Evolutionary conservation across 2,329 filamentous ascomycete genomes (phyloP).

Genomic region (Aspergillus terreus): DNA sequence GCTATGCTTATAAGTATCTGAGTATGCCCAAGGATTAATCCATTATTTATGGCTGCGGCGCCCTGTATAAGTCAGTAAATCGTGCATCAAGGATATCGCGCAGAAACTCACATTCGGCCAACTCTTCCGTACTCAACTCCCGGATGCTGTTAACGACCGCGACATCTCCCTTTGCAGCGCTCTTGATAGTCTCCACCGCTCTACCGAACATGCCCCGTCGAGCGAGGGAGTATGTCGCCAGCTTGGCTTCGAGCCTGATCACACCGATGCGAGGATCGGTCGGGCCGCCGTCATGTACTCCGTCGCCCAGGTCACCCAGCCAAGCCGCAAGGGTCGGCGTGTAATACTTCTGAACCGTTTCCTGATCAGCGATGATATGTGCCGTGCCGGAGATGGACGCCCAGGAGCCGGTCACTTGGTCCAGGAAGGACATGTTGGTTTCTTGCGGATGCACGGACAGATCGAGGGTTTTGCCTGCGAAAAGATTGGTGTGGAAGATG

Average conservation of each 20-base stretch:
- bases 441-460: constrained; percentile 67
- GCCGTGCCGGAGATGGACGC: constrained; percentile 77
- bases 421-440: constrained; percentile 76
- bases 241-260: constrained; percentile 70
- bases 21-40: neutral
- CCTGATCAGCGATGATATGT: constrained; percentile 65
- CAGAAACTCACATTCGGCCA: constrained; percentile 53
- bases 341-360: constrained; percentile 71
- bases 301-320: constrained; percentile 81
- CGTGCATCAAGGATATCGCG: neutral
- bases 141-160: constrained; percentile 72
- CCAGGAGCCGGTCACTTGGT: constrained; percentile 71
- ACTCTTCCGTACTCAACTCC: constrained; percentile 65
- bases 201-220: constrained; percentile 62
- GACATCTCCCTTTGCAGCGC: constrained; percentile 66
- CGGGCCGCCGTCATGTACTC: constrained; percentile 74
- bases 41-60: constrained; percentile 27
- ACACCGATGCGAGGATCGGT: constrained; percentile 78
- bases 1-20: too few species aligned
- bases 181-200: constrained; percentile 70
- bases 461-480: constrained; percentile 83
- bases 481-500: constrained; percentile 88
- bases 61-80: constrained; percentile 22
- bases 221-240: constrained; percentile 67
- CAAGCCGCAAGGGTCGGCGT: constrained; percentile 71